Evolutionary conservation across 768 basidiomycete species (phyloP).

Genomic region (Boletales sp.): DNA sequence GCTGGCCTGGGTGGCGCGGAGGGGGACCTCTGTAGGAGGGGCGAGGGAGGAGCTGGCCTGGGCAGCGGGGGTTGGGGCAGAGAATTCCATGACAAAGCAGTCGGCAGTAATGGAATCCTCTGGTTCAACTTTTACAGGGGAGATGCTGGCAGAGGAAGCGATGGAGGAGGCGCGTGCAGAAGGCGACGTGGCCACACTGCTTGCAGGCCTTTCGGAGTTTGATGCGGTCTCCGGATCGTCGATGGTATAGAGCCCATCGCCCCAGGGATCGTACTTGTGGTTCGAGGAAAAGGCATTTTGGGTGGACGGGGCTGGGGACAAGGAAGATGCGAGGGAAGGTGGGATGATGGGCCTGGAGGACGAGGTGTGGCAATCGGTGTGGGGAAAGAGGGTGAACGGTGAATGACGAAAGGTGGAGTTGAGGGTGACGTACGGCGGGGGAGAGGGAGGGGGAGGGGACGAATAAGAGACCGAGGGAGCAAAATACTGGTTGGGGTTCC

Average conservation of each 20-base stretch:
- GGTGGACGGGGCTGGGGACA: constrained; percentile 11
- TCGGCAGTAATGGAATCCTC: constrained; percentile 25
- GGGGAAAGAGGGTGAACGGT: constrained; percentile 14
- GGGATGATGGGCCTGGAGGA: constrained; percentile 19
- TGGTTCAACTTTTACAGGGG: constrained; percentile 30
- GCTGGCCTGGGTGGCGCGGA: constrained; percentile 72
- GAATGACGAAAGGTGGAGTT: constrained; percentile 24
- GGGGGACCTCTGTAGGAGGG: constrained; percentile 63
- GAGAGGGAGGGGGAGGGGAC: constrained; percentile 21
- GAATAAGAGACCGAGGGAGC: constrained; percentile 16
- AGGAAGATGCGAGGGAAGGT: constrained; percentile 13
- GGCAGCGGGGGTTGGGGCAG: constrained; percentile 25
- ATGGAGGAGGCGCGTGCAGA: constrained; percentile 34
- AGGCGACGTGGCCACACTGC: constrained; percentile 33
- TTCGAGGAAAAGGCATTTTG: constrained; percentile 16
- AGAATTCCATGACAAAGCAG: constrained; percentile 36
- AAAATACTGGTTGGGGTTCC: not conserved
- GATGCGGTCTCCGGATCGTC: constrained; percentile 32
- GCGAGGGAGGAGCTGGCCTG: constrained; percentile 40
- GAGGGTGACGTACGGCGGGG: constrained; percentile 20
- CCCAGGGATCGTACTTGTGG: constrained; percentile 27
- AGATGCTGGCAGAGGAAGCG: constrained; percentile 26
- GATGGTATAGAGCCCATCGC: constrained; percentile 31
- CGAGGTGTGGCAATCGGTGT: constrained; percentile 17
- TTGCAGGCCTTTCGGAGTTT: constrained; percentile 33